Base-by-base conservation (phyloP, 1,139 yeast genomes). In the Scheffersomyces insectosa region DNA sequence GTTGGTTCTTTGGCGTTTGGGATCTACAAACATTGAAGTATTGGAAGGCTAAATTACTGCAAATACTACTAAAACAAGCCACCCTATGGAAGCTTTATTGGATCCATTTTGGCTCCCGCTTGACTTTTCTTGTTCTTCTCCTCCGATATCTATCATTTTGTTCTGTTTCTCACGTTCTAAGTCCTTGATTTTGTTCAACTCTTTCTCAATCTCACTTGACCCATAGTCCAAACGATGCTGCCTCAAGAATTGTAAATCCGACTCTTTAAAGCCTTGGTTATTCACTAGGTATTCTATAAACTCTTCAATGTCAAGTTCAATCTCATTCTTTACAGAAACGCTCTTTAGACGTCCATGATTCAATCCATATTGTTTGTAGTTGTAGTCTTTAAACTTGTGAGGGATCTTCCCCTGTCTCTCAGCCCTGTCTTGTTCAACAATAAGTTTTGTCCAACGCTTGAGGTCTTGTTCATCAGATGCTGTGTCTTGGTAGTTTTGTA, bases 1-100 rank as follows among this genome's bases (percentile, higher is more conserved):
- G 86, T 60, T 86, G 60, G 55, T 88, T 5, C 64, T 88, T 54
- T 90, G 97, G 97, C 72, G 89, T 50, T 57, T 85, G 36, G 70
- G 84, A 15, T 64, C 79, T 32, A 80, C 88, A 3, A 75, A 79
- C 49, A 71, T 84, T 29, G 85, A 80, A 11, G 80, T 80, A 3
- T 58, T 62, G 41, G 68, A 65, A 42, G 60, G 53, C 43, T 20
- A 55, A 39, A 29, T 20, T 23, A 25, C 16, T 13, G 35, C n/a
- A 23, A 31, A 13, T 12, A 16, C 32, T 16, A 33, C 23, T 14
- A 31, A 14, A 14, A 31, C 10, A 31, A 31, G 20, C 20, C 15
- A 12, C 3, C 23, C 13, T 8, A 14, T 29, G 13, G 16, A 36
- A 8, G 16, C 39, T 25, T 14, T n/a, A 14, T 15, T 31, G 20